Base-by-base conservation (phyloP, 352 stramenopile species). In the Hyaloperonospora brassicae region DNA sequence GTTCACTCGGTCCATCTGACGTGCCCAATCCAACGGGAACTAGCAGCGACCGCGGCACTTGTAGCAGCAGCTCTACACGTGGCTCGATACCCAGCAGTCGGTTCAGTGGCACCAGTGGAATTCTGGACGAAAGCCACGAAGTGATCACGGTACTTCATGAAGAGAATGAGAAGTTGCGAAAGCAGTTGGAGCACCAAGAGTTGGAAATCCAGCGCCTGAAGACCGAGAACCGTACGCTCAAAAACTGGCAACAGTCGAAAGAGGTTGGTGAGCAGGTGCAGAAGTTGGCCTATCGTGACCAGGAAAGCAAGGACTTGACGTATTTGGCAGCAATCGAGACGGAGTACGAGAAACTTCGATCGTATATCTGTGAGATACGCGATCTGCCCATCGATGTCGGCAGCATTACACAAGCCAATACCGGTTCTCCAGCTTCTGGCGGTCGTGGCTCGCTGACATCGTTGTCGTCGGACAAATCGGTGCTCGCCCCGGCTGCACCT, bases 241-340 rank as follows among this genome's bases (percentile, higher is more conserved):
- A 84, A 49, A 84, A 92, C 45, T 88, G 80, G 79, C 82, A 92
- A 51, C 79, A 93, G 55, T 88, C 77, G 2, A 92, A 92, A 59
- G 81, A 92, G 57, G 79, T 94, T 30, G 81, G 87, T 22, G 84
- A 94, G 39, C 87, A 92, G 31, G 84, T 94, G 35, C 84, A 92
- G 58, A 92, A 94, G 61, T 70, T 94, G 38, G 81, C 79, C 1
- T 72, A 90, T 39, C 81, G 81, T 21, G 82, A 90, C 62, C 84
- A 94, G 43, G 84, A 94, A 50, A 87, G 69, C 59, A 92, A 90
- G 57, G 80, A 92, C 30, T 41, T 92, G 58, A 87, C 84, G 43
- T 92, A 92, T 52, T 58, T 92, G 52, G 81, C 77, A 13, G 66
- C 80, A 23, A 62, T 94, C 41, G 84, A 94, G 56, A 64, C 72